Evolutionary conservation across 2,329 filamentous ascomycete species (phyloP).

Genomic region (Cladophialophora psammophila): DNA sequence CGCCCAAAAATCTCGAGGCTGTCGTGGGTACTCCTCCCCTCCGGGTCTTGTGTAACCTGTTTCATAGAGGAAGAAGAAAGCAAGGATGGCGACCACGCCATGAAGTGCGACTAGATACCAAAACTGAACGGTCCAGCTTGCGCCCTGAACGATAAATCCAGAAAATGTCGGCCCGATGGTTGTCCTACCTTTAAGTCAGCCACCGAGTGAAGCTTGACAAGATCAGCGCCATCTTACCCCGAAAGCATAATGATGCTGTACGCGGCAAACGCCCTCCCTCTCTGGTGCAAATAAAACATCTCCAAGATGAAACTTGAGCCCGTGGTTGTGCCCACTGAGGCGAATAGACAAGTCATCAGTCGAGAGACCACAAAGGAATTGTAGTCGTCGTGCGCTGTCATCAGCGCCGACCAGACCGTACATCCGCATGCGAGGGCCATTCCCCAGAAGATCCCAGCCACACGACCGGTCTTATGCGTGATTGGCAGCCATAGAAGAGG

Average conservation of each 20-base stretch:
- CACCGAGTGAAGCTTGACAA: too few species aligned
- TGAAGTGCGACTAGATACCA: slow-evolving; percentile 36
- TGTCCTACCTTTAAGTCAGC: too few species aligned
- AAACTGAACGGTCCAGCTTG: slow-evolving; percentile 31
- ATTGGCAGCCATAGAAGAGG: slow-evolving; percentile 6
- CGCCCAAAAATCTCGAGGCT: neutral
- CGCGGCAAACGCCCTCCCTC: slow-evolving; percentile 8
- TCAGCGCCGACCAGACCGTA: slow-evolving; percentile 6
- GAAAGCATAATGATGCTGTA: neutral
- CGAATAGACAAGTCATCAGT: slow-evolving; percentile 27
- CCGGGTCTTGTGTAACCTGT: slow-evolving; percentile 17
- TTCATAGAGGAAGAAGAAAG: slow-evolving; percentile 35
- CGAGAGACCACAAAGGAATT: slow-evolving; percentile 37
- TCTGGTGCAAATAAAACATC: slow-evolving; percentile 1
- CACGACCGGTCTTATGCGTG: neutral
- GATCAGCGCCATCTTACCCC: too few species aligned
- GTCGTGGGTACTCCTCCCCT: neutral
- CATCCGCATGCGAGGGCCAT: neutral
- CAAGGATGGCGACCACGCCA: slow-evolving; percentile 22
- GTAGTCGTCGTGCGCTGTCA: slow-evolving; percentile 24
- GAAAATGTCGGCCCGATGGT: slow-evolving; percentile 10
- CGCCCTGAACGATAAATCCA: slow-evolving; percentile 5
- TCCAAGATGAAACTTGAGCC: slow-evolving; percentile 6
- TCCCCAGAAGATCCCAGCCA: slow-evolving; percentile 1
- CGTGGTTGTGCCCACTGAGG: neutral